Evolutionary conservation across 768 basidiomycete genomes (phyloP), one percentile per base, ranked within the genome.

Genomic region (Boletus sp.): DNA sequence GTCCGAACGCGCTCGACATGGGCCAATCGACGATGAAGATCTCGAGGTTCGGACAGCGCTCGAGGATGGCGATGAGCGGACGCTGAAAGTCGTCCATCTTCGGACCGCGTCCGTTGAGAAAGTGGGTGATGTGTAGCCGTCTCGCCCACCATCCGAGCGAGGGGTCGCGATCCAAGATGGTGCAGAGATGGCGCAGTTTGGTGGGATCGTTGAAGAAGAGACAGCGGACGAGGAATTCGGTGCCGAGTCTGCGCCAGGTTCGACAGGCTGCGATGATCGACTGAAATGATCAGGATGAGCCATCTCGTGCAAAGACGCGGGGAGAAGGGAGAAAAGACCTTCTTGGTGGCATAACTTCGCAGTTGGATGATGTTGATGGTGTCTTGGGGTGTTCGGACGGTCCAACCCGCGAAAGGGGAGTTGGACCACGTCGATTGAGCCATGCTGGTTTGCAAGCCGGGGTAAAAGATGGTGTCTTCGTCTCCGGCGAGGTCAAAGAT

Each of bases 401-500:
- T 52, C 89, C 89, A 90, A 14, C 77, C 72, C 12, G 44, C 32
- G 30, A 71, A 71, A 4, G 77, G 64, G 12, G 77, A 76, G 60
- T 78, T 83, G 67, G 76, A 81, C 90, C 90, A 92, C 29, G 81
- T 80, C 0, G 83, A 84, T 59, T 81, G 80, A 11, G 84, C 80
- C 79, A 89, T 80, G 50, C 77, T 74, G 0, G 83, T 86, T 7
- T 86, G 87, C 9, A 89, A 68, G 1, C 79, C 79, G 50, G 79
- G 78, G 61, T 82, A 80, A 59, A 87, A 83, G 35, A 90, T 78
- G n/a, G 81, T 74, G 60, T 87, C 84, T 63, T 90, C 87, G 50
- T 87, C 85, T 6, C 84, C 80, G 1, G 88, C 86, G 28, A 87
- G 76, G 64, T 86, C 80, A 64, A 91, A 90, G 7, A 91, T 87